Evolutionary conservation across 768 basidiomycete species (phyloP), one percentile per base, ranked within the genome.

Genomic region (Kwoniella dendrophila): DNA sequence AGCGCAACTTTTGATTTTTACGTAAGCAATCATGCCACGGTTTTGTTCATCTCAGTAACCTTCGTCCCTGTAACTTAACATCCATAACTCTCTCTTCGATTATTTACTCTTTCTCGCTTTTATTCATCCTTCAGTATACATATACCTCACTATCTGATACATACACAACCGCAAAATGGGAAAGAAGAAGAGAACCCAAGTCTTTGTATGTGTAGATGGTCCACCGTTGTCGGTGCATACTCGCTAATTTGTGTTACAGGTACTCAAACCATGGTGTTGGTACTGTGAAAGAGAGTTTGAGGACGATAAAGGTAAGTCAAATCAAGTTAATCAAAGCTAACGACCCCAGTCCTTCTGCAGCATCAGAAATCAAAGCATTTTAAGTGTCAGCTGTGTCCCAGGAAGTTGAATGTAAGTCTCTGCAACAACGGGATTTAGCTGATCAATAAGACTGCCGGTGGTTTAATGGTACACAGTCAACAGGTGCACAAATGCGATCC

Each of bases 281-380:
- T 98, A 98, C 79, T 98, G 93, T 82, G 94, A 98, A 81, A 86
- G 95, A 77, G 95, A 96, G 80, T 99, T 99, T 72, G 94, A 98
- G 81, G 96, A 99, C 85, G 94, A 97, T 80, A 98, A 97, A 82
- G 94, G 94, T 91, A 49, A 20, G 83, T 80, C 70, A 10, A n/a
- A 26, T 18, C 33, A 34, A 36, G 22, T 34, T 38, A 16, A 27
- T 26, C 41, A 54, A 5, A 20, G 5, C 18, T 47, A 26, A 6
- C 20, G 7, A 48, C 36, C 60, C 7, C 72, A 93, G 96, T 99
- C 69, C 85, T 99, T 66, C 92, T 98, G 87, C 93, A 96, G 80
- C 95, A 99, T 80, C 95, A 99, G 77, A 98, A 98, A 81, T 95
- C 96, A 12, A 99, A 99, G 80, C 95, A 98, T 77, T 99, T 98